phyloP scores from a whole-genome alignment of 306 rosid genomes.

The Oxytropis ochrocephala region DNA sequence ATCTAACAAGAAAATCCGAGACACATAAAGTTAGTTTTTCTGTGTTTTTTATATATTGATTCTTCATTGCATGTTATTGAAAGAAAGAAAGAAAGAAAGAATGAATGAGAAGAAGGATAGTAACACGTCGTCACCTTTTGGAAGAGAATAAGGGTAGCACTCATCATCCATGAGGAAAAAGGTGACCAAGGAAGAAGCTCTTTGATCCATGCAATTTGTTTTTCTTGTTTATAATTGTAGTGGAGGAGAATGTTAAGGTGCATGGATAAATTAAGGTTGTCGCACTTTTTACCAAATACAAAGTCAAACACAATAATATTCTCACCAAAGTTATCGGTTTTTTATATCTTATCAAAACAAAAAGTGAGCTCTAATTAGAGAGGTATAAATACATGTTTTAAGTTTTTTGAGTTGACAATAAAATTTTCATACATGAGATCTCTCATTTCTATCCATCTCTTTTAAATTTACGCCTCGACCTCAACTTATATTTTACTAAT shows the following conservation, averaged over 20 bases:
- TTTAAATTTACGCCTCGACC: too few species aligned
- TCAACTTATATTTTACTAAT: too few species aligned
- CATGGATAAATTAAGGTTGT: not conserved
- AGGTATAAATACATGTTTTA: too few species aligned
- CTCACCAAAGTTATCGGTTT: constrained; percentile 9
- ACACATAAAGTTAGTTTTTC: not conserved
- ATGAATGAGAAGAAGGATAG: not conserved
- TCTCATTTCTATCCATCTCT: too few species aligned
- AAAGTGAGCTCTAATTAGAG: too few species aligned
- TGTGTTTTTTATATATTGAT: not conserved
- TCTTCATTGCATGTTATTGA: not conserved
- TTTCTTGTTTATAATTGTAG: not conserved
- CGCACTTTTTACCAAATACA: not conserved
- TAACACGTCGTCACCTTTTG: not conserved
- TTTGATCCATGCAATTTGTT: not conserved
- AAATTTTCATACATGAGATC: too few species aligned
- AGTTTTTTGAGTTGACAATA: too few species aligned
- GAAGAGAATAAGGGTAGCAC: not conserved
- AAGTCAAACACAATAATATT: not conserved
- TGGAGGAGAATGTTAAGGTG: not conserved
- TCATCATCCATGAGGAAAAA: not conserved
- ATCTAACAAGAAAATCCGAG: not conserved
- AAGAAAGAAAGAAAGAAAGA: not conserved
- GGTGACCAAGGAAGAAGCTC: not conserved
- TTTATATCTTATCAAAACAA: not conserved